Conservation (phyloP, 2,329 filamentous ascomycete species). For the Fusarium oxysporum region DNA sequence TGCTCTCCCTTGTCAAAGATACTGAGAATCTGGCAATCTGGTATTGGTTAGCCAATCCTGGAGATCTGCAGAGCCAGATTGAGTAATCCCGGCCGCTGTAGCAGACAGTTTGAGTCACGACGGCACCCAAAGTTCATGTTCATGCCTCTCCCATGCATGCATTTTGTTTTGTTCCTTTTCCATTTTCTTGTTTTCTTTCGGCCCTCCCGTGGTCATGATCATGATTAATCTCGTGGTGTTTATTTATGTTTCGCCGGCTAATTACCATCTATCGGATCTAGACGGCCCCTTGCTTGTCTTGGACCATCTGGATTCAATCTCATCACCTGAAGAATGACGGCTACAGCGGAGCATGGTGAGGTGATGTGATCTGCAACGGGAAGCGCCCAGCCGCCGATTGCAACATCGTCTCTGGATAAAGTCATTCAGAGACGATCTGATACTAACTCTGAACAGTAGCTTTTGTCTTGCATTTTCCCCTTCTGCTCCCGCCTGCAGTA, state of each 20-base stretch:
- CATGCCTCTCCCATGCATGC: slow-evolving; percentile 8
- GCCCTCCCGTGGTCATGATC: slow-evolving; percentile 3
- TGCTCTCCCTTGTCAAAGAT: slow-evolving; percentile 21
- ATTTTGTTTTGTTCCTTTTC: slow-evolving; percentile 7
- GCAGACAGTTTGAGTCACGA: slow-evolving; percentile 12
- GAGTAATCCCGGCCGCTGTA: slow-evolving; percentile 21
- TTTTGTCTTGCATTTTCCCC: slow-evolving; percentile 1
- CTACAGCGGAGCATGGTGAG: not conserved
- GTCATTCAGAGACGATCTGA: not conserved
- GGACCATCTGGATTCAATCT: slow-evolving; percentile 17
- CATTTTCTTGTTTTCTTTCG: slow-evolving; percentile 14
- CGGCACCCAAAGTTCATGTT: slow-evolving; percentile 5
- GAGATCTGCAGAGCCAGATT: slow-evolving; percentile 33
- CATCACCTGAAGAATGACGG: slow-evolving; percentile 10
- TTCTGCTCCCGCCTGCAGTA: slow-evolving; percentile 2
- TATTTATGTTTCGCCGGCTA: slow-evolving; percentile 15
- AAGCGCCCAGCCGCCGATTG: slow-evolving; percentile 33
- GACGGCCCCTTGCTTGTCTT: slow-evolving; percentile 11
- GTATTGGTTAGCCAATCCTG: slow-evolving; percentile 32
- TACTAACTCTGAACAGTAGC: not conserved
- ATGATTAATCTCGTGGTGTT: slow-evolving; percentile 33
- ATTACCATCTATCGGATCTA: slow-evolving; percentile 16
- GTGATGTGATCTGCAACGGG: slow-evolving; percentile 29
- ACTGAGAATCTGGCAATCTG: slow-evolving; percentile 26
- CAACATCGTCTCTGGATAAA: slow-evolving; percentile 28